A percentile compares a stretch with the other conserved stretches of the same genome.
phyloP scores from a whole-genome alignment of 306 rosid species.

The Cyclanthera cordifolia region DNA sequence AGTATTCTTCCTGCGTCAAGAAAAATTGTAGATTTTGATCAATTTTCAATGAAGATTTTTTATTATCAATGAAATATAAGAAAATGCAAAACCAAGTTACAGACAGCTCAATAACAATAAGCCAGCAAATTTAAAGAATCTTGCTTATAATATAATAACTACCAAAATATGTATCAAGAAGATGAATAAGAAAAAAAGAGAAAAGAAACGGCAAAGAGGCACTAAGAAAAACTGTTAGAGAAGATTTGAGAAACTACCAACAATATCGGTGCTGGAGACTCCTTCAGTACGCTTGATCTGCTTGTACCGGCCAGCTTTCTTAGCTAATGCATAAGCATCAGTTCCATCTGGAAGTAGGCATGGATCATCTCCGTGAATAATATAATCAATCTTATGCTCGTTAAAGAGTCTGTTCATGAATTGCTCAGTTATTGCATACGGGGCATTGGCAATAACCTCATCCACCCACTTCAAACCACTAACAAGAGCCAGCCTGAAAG shows the following conservation, averaged over 20 bases:
- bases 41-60: too few relatives aligned
- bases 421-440: constrained; percentile 81
- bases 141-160: background rate
- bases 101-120: too few relatives aligned
- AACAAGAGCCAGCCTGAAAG: constrained; percentile 71
- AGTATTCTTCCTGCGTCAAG: constrained; percentile 73
- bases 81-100: background rate
- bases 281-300: constrained; percentile 99
- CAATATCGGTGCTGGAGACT: constrained; percentile 96
- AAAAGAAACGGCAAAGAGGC: background rate
- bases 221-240: constrained; percentile 2
- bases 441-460: constrained; percentile 89
- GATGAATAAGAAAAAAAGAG: background rate
- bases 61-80: background rate
- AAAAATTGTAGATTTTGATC: background rate
- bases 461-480: constrained; percentile 99
- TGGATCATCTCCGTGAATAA: constrained; percentile 99
- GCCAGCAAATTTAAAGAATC: too few relatives aligned
- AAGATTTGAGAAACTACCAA: constrained; percentile 56
- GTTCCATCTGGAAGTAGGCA: constrained; percentile 99
- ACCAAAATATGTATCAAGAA: background rate
- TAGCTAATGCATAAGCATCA: constrained; percentile 96
- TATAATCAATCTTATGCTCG: constrained; percentile 86
- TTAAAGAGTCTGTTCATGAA: constrained; percentile 87
- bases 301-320: constrained; percentile 93